A percentile compares a stretch with the other conserved stretches of the same genome.
Conservation (phyloP, 2,329 filamentous ascomycete genomes). For the Pseudocercospora crystallina region DNA sequence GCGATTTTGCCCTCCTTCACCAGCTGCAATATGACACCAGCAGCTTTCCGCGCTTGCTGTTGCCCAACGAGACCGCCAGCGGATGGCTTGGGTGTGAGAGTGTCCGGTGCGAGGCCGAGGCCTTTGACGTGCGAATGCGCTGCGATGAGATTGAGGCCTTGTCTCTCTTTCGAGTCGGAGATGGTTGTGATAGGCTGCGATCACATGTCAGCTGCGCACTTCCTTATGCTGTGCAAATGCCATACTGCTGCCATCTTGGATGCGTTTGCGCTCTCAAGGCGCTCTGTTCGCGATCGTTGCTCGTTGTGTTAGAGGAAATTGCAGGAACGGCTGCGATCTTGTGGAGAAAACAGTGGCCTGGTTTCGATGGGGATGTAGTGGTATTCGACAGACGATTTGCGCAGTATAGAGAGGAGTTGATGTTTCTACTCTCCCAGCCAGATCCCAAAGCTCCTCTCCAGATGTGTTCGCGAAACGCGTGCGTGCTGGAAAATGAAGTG, state of each 20-base stretch:
- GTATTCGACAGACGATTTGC: too few species aligned
- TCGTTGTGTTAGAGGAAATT: not conserved
- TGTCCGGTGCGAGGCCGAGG: constrained; percentile 87
- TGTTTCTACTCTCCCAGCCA: too few species aligned
- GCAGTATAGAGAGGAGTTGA: too few species aligned
- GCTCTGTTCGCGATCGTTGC: not conserved
- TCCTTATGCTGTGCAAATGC: not conserved
- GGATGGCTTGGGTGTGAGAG: constrained; percentile 77
- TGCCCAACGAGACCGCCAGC: constrained; percentile 96
- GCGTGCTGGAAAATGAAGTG: too few species aligned
- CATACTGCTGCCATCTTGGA: constrained; percentile 13
- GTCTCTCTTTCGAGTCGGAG: constrained; percentile 92
- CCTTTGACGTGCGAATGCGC: constrained; percentile 98
- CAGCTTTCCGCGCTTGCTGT: constrained; percentile 93
- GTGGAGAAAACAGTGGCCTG: too few species aligned
- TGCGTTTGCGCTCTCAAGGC: constrained; percentile 9
- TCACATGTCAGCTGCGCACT: not conserved
- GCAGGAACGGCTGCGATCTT: too few species aligned
- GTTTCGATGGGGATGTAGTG: too few species aligned
- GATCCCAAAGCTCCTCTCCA: too few species aligned
- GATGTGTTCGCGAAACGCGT: too few species aligned
- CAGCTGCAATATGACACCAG: constrained; percentile 96
- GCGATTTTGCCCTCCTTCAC: constrained; percentile 99
- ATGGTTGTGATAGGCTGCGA: constrained; percentile 72
- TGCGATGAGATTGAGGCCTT: constrained; percentile 94